Percentiles rank a stretch among this genome's conserved stretches.
These are phyloP conservation scores for Aphanomyces euteiches DNA, from an alignment of 352 stramenopile species.

Conservation along the genomic window DNA sequence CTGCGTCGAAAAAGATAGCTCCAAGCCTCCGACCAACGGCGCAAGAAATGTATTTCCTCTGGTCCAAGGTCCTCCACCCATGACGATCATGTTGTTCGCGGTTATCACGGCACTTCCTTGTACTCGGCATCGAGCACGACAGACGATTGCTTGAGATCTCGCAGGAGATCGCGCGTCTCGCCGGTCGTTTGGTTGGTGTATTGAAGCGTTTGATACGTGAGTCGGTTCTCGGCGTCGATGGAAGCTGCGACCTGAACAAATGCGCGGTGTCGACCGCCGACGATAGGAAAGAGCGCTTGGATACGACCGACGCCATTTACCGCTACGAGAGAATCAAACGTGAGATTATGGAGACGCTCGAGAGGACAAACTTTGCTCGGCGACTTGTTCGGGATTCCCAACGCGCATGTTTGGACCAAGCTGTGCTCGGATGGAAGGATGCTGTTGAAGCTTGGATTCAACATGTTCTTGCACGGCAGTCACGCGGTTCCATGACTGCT, in stretches of 20 bases:
- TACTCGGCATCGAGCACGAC: constrained; percentile 20
- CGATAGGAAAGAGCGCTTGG: constrained; percentile 8
- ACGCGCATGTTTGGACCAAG: constrained; percentile 6
- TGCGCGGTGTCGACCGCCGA: neutral
- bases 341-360: neutral
- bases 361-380: constrained; percentile 13
- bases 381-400: neutral
- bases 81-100: neutral
- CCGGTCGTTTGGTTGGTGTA: constrained; percentile 14
- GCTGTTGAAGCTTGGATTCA: constrained; percentile 4
- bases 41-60: constrained; percentile 70
- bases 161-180: constrained; percentile 18
- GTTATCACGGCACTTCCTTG: neutral
- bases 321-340: neutral
- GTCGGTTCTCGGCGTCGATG: constrained; percentile 5
- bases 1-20: constrained; percentile 22
- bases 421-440: constrained; percentile 17
- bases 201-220: constrained; percentile 9
- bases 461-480: constrained; percentile 2
- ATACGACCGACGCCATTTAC: constrained; percentile 16
- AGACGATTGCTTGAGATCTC: neutral
- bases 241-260: constrained; percentile 3
- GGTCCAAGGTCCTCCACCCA: constrained; percentile 29
- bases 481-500: constrained; percentile 19
- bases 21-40: constrained; percentile 49